phyloP scores from a whole-genome alignment of 2,329 filamentous ascomycete species.

The Emmonsia crescens region DNA sequence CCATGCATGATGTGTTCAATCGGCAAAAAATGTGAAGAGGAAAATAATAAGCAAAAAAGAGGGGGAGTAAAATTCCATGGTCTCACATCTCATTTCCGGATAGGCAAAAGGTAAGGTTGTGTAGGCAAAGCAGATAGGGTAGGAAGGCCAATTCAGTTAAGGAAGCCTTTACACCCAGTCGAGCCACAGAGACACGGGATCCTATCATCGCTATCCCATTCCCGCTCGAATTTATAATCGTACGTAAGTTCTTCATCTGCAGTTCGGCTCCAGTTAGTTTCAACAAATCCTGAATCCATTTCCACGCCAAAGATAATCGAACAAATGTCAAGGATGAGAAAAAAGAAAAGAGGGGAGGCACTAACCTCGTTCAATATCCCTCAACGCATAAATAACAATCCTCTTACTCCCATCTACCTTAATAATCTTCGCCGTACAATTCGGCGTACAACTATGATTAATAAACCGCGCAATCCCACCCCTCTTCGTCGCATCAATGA shows the following conservation, averaged over 20 bases:
- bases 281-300: neutral
- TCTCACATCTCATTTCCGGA: neutral
- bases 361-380: constrained; percentile 91
- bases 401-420: constrained; percentile 96
- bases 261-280: neutral
- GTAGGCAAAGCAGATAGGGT: neutral
- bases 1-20: neutral
- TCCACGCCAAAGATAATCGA: neutral
- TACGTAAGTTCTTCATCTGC: constrained; percentile 97
- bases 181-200: constrained; percentile 97
- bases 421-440: constrained; percentile 98
- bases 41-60: neutral
- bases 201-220: constrained; percentile 86
- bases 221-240: constrained; percentile 99
- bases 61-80: neutral
- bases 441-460: constrained; percentile 94
- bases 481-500: constrained; percentile 97
- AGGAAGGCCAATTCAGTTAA: constrained; percentile 55
- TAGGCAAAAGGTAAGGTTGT: neutral
- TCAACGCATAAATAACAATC: constrained; percentile 96
- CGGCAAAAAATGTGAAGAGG: neutral
- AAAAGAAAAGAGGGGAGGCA: constrained; percentile 16
- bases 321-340: neutral
- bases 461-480: constrained; percentile 97
- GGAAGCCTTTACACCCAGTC: constrained; percentile 93